phyloP scores from a whole-genome alignment of 208 protist genomes.

The Leishmania major region DNA sequence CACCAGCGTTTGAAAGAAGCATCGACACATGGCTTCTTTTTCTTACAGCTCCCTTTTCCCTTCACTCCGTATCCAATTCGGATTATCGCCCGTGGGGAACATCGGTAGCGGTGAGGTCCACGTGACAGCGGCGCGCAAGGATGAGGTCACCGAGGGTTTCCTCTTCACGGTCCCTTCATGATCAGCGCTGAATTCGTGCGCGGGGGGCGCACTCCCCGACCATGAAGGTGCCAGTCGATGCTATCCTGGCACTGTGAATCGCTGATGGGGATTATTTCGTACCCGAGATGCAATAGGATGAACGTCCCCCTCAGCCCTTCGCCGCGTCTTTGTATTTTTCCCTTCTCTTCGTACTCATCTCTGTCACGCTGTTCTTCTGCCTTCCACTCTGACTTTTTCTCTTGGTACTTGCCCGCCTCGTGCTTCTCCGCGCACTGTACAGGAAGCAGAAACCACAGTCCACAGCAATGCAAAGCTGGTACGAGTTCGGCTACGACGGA shows the following conservation, averaged over 20 bases:
- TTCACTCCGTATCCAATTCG: neutral
- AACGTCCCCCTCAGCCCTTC: neutral
- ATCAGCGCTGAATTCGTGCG: neutral
- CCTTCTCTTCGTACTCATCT: neutral
- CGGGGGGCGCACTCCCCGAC: neutral
- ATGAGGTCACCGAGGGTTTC: neutral
- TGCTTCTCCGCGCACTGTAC: neutral
- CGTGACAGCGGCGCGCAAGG: neutral
- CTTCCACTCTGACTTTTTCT: neutral
- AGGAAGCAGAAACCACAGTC: neutral
- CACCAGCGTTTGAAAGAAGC: neutral
- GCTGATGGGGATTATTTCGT: neutral
- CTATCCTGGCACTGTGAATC: neutral
- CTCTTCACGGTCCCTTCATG: neutral
- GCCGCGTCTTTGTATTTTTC: neutral
- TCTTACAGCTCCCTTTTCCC: neutral
- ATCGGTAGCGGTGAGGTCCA: neutral
- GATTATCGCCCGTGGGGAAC: neutral
- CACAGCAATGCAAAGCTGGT: slow-evolving; percentile 72
- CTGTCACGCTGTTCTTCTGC: neutral
- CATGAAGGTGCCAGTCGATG: neutral
- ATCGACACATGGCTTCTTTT: neutral
- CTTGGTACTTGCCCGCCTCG: slow-evolving; percentile 4
- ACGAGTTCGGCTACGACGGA: slow-evolving; percentile 83
- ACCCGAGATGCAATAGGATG: neutral